A percentile compares a stretch with the other conserved stretches of the same genome.
phyloP scores from a whole-genome alignment of 805 yeast species.

The Torulaspora delbrueckii region DNA sequence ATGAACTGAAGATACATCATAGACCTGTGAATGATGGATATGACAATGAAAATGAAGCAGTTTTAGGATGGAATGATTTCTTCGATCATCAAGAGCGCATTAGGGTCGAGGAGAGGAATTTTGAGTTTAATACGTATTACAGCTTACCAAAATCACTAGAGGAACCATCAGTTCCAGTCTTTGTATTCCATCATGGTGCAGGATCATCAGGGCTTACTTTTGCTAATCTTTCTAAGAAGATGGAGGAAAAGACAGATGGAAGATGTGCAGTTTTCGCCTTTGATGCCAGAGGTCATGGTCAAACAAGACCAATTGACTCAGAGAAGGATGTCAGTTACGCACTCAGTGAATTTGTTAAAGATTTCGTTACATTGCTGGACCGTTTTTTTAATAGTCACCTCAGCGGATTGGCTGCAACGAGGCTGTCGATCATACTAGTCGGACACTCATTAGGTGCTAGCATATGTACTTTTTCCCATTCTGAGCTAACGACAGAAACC shows the following conservation, averaged over 20 bases:
- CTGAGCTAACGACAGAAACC: conserved; percentile 19
- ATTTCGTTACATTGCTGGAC: conserved; percentile 48
- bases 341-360: conserved; percentile 51
- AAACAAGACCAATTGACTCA: conserved; percentile 34
- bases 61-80: conserved; percentile 23
- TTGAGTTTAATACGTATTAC: conserved; percentile 51
- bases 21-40: neutral
- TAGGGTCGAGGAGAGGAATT: conserved; percentile 14
- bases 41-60: neutral
- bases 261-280: conserved; percentile 62
- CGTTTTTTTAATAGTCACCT: conserved; percentile 33
- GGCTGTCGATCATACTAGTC: conserved; percentile 47
- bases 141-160: conserved; percentile 43
- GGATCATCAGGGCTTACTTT: conserved; percentile 85
- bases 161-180: conserved; percentile 43
- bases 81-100: conserved; percentile 20
- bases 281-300: conserved; percentile 87
- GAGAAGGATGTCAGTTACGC: conserved; percentile 37
- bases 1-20: neutral
- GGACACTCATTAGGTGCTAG: conserved; percentile 97
- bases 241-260: conserved; percentile 33
- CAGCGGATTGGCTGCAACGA: conserved; percentile 4
- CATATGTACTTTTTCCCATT: conserved; percentile 54
- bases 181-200: conserved; percentile 89
- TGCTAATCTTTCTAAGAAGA: conserved; percentile 44